A percentile compares a stretch with the other conserved stretches of the same genome.
Evolutionary conservation across 371 early-diverging fungal genomes (phyloP).

Genomic region (Coemansia sp.): DNA sequence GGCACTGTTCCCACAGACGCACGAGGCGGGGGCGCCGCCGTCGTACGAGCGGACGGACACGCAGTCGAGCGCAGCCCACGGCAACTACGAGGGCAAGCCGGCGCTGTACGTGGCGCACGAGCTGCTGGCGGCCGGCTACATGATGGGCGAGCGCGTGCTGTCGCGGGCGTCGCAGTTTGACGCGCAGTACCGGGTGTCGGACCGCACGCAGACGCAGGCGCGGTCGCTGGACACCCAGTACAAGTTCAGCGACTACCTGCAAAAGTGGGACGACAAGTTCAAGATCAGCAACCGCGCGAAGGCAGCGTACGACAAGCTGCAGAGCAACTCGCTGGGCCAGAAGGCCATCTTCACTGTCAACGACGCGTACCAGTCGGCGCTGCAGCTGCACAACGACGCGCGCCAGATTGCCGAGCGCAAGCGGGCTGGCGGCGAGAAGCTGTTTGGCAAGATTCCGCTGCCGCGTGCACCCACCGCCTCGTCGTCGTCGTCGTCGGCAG

Average conservation of each 20-base stretch:
- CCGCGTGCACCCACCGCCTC: slow-evolving; percentile 17
- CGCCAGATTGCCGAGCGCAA: slow-evolving; percentile 42
- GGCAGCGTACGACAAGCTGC: slow-evolving; percentile 38
- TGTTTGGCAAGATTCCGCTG: slow-evolving; percentile 46
- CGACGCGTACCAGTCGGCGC: slow-evolving; percentile 45
- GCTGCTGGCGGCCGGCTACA: slow-evolving; percentile 46
- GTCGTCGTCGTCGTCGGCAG: background rate
- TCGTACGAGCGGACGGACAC: background rate
- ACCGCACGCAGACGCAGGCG: slow-evolving; percentile 40
- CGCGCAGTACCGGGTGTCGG: slow-evolving; percentile 33
- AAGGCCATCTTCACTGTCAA: slow-evolving; percentile 40
- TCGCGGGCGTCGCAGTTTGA: slow-evolving; percentile 41
- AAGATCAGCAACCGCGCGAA: slow-evolving; percentile 36
- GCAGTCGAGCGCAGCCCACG: slow-evolving; percentile 1
- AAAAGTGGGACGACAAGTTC: slow-evolving; percentile 47
- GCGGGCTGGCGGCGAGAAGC: slow-evolving; percentile 30
- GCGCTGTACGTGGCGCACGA: slow-evolving; percentile 49
- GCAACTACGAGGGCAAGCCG: slow-evolving; percentile 44
- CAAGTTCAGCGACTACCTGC: slow-evolving; percentile 41
- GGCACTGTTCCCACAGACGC: slow-evolving; percentile 24
- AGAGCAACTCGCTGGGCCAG: slow-evolving; percentile 36
- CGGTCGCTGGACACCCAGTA: slow-evolving; percentile 44
- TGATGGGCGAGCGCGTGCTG: slow-evolving; percentile 42
- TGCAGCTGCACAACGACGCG: slow-evolving; percentile 34
- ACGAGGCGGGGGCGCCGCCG: slow-evolving; percentile 9